A percentile compares a stretch with the other conserved stretches of the same genome.
Conservation (phyloP, 768 basidiomycete genomes). For the Xerocomellus intermedius region DNA sequence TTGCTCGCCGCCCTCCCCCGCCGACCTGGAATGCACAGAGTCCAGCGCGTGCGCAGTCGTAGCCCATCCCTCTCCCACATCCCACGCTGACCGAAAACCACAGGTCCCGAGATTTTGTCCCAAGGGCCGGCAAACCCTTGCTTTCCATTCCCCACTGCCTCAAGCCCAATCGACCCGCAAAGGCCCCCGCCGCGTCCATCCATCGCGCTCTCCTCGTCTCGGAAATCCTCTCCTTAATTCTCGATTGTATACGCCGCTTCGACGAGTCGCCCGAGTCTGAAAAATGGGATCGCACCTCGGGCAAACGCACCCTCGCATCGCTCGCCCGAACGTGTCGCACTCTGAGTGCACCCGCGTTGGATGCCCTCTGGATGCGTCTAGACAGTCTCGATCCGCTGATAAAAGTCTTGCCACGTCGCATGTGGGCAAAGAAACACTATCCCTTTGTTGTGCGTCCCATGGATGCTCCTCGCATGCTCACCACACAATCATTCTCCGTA, state of each 20-base stretch:
- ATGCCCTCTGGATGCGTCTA: slow-evolving; percentile 29
- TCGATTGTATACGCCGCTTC: slow-evolving; percentile 18
- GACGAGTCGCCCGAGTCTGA: slow-evolving; percentile 24
- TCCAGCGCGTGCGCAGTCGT: slow-evolving; percentile 1
- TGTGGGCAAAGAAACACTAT: slow-evolving; percentile 25
- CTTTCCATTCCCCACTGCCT: background rate
- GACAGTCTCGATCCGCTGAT: slow-evolving; percentile 30
- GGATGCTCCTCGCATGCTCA: background rate
- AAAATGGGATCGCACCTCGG: slow-evolving; percentile 10
- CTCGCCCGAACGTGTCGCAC: slow-evolving; percentile 29
- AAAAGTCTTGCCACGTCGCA: slow-evolving; percentile 22
- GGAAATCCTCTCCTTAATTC: slow-evolving; percentile 23
- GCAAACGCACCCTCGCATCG: slow-evolving; percentile 24
- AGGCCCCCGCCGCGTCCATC: background rate
- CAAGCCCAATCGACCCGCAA: background rate
- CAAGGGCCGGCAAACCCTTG: background rate
- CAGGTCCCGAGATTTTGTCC: slow-evolving; percentile 1
- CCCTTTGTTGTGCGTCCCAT: slow-evolving; percentile 19
- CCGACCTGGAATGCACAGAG: background rate
- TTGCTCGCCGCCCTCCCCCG: background rate
- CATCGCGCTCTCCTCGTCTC: slow-evolving; percentile 24
- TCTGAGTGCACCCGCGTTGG: slow-evolving; percentile 23
- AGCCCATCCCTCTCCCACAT: background rate
- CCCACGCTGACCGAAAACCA: background rate
- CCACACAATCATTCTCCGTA: background rate